Conservation (phyloP, 805 yeast genomes). For the Candida bentonensis region DNA sequence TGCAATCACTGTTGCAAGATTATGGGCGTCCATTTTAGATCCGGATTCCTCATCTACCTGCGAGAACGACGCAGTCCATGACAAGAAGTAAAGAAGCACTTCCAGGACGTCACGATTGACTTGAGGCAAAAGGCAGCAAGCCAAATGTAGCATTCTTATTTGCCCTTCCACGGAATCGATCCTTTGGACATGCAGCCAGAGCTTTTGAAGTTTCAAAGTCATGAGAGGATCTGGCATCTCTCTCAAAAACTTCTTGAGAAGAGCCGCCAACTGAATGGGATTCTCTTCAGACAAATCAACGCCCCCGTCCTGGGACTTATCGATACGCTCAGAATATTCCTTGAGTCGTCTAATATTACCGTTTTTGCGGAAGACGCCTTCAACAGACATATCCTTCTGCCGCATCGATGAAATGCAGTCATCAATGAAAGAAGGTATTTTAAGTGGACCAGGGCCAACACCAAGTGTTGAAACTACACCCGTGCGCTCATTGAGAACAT, state of each 20-base stretch:
- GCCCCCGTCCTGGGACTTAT: conserved; percentile 52
- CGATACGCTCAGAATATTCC: conserved; percentile 59
- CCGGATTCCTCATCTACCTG: conserved; percentile 82
- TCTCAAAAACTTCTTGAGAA: conserved; percentile 79
- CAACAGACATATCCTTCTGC: conserved; percentile 85
- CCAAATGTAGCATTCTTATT: conserved; percentile 43
- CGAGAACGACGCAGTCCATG: conserved; percentile 94
- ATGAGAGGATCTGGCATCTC: conserved; percentile 87
- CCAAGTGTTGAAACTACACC: conserved; percentile 82
- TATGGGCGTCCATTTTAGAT: conserved; percentile 92
- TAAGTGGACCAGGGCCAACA: conserved; percentile 61
- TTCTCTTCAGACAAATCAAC: conserved; percentile 64
- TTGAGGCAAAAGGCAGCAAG: conserved; percentile 67
- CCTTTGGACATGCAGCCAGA: conserved; percentile 47
- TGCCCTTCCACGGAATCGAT: conserved; percentile 22
- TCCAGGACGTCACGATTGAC: conserved; percentile 75
- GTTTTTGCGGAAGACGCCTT: conserved; percentile 90
- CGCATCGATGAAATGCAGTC: conserved; percentile 73
- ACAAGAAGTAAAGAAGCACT: conserved; percentile 69
- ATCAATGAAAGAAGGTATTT: conserved; percentile 76
- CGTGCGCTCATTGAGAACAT: conserved; percentile 45
- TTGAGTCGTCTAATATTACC: conserved; percentile 81
- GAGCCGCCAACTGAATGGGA: conserved; percentile 85
- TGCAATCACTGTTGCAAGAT: conserved; percentile 86
- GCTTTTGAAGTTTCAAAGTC: conserved; percentile 57